Base-by-base conservation (phyloP, 257 asterid genomes). In the Solanum sejunctum region DNA sequence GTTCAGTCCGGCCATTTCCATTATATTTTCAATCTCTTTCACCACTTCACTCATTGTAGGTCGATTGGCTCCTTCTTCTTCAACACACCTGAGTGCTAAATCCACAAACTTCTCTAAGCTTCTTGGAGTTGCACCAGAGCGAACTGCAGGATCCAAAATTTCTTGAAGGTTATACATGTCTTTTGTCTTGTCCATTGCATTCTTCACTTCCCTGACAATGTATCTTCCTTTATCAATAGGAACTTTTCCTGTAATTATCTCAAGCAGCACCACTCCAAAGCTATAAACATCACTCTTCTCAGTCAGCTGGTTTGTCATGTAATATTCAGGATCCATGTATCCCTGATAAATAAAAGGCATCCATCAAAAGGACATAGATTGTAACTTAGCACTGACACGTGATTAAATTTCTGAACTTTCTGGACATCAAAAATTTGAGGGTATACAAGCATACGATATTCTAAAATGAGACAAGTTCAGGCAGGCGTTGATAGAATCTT, bases 271-370 rank as follows among this genome's bases (percentile, higher is more conserved):
- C 43, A 94, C 92, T 20, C 99, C 99, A 5, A 89, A 96, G 90
- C 99, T 91, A 60, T 96, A 96, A 7, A 96, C 98, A 58, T 96
- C 99, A 83, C 99, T 96, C 93, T 94, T 96, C 85, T 96, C 98
- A 0, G 95, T 94, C 85, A 96, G 86, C 55, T 93, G 96, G 8
- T 94, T 88, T 16, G 99, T 96, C 98, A 93, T 94, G 93, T 94
- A 96, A 80, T 96, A 96, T 82, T 96, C 99, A 1, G 99, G 99
- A 90, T 96, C 99, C 95, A 96, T 84, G 88, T 94, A 96, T 55
- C 99, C 99, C 99, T 96, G 43, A 67, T n/a, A n/a, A 79, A 81
- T 36, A 4, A 82, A 21, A 18, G 17, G 43, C 77, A 45, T 16
- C 63, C 36, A 3, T 67, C 7, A 83, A 16, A 52, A 77, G 10